These are phyloP conservation scores for Strigomonas culicis DNA, from an alignment of 208 protist species.

Conservation along the genomic window DNA sequence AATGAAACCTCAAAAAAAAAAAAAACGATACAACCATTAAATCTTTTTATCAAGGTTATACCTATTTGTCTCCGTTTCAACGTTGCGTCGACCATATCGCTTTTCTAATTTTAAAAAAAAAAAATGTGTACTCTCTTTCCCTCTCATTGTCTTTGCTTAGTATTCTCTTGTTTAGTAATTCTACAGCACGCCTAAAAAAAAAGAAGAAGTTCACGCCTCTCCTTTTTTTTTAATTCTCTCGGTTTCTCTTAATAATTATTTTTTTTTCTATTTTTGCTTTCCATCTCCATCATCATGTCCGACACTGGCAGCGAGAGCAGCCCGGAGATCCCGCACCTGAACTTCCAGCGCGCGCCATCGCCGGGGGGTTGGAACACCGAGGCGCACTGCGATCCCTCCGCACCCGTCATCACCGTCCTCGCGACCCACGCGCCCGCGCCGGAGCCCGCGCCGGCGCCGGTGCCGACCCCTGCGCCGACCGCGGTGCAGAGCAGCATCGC, in stretches of 20 bases:
- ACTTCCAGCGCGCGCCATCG: background rate
- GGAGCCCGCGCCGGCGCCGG: background rate
- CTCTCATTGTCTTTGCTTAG: background rate
- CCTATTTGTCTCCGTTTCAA: background rate
- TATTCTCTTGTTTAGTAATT: background rate
- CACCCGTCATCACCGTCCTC: background rate
- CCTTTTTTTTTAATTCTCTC: background rate
- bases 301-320: constrained; percentile 11
- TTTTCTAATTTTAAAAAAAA: too few species aligned
- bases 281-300: background rate
- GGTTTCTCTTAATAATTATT: background rate
- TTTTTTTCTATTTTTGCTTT: background rate
- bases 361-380: background rate
- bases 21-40: background rate
- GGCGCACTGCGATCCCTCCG: background rate
- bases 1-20: too few species aligned
- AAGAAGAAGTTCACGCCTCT: constrained; percentile 1
- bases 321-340: constrained; percentile 15
- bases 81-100: too few species aligned
- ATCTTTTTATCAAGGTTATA: too few species aligned
- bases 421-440: background rate
- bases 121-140: background rate
- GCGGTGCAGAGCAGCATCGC: constrained; percentile 4
- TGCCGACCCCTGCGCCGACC: constrained; percentile 8
- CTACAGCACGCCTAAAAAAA: constrained; percentile 1